Conservation (phyloP, 805 yeast genomes). For the Debaryomyces prosopidis region DNA sequence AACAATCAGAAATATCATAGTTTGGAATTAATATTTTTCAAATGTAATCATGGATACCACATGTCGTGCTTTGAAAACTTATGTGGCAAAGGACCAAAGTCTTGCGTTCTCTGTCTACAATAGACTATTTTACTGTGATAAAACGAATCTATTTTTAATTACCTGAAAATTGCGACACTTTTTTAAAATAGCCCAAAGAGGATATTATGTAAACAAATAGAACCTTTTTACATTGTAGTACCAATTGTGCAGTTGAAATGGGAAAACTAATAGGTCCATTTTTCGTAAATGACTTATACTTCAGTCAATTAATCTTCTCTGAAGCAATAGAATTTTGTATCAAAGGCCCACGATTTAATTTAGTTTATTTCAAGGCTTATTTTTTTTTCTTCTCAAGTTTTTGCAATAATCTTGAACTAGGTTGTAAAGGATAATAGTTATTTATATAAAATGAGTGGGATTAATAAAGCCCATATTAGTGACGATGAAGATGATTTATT, state of each 20-base stretch:
- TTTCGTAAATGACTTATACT: too few relatives aligned
- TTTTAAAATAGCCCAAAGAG: not conserved
- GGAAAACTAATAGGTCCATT: too few relatives aligned
- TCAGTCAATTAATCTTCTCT: not conserved
- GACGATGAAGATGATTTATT: slow-evolving; percentile 11
- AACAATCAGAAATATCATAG: slow-evolving; percentile 14
- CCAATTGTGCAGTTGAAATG: too few relatives aligned
- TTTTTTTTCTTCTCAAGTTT: not conserved
- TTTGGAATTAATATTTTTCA: slow-evolving; percentile 51
- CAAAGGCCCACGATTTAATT: too few relatives aligned
- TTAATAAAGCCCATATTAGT: not conserved
- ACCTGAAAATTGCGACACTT: not conserved
- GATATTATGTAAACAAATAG: not conserved
- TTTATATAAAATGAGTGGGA: not conserved
- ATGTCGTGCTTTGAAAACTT: slow-evolving; percentile 52
- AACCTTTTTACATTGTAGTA: not conserved
- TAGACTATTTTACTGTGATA: not conserved
- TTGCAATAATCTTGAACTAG: too few relatives aligned
- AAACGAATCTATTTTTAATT: not conserved
- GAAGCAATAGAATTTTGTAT: not conserved
- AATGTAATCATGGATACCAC: slow-evolving; percentile 70
- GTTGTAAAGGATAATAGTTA: not conserved
- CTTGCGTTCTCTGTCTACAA: slow-evolving; percentile 25
- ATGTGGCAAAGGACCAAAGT: slow-evolving; percentile 16
- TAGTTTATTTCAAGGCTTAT: not conserved